Percentiles rank a stretch among this genome's conserved stretches.
Conservation (phyloP, 805 yeast species). For the Brettanomyces naardenensis region DNA sequence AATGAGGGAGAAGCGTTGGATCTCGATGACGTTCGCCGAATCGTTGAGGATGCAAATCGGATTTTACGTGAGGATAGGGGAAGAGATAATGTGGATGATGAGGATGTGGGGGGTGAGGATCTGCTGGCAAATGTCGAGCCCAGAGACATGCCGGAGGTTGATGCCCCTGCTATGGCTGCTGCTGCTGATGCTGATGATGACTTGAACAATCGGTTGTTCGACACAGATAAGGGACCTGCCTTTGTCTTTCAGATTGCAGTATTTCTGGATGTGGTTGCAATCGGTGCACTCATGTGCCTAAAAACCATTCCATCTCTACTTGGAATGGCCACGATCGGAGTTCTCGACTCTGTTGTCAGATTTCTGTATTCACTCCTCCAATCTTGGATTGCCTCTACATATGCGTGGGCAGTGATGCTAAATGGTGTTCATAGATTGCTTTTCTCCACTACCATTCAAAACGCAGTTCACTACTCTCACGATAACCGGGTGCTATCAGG, state of each 20-base stretch:
- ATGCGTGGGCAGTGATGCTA: background rate
- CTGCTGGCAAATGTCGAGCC: background rate
- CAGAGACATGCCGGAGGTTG: background rate
- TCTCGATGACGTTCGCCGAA: background rate
- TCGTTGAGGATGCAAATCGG: slow-evolving; percentile 2
- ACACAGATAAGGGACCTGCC: slow-evolving; percentile 8
- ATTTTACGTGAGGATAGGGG: background rate
- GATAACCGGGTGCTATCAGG: background rate
- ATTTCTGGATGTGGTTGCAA: slow-evolving; percentile 14
- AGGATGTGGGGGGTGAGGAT: slow-evolving; percentile 1
- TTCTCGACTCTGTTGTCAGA: slow-evolving; percentile 7
- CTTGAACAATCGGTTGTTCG: background rate
- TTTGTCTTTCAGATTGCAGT: slow-evolving; percentile 15
- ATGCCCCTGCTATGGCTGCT: background rate
- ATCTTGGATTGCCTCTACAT: background rate
- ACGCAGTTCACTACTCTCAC: background rate
- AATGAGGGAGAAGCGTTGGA: background rate
- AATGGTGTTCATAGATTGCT: background rate
- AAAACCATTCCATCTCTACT: slow-evolving; percentile 19
- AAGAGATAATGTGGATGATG: slow-evolving; percentile 2
- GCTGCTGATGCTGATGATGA: background rate
- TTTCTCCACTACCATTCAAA: background rate
- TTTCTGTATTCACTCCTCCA: background rate
- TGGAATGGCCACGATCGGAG: slow-evolving; percentile 16
- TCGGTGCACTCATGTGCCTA: slow-evolving; percentile 15